phyloP scores from a whole-genome alignment of 768 basidiomycete species.

The Collybia nuda region DNA sequence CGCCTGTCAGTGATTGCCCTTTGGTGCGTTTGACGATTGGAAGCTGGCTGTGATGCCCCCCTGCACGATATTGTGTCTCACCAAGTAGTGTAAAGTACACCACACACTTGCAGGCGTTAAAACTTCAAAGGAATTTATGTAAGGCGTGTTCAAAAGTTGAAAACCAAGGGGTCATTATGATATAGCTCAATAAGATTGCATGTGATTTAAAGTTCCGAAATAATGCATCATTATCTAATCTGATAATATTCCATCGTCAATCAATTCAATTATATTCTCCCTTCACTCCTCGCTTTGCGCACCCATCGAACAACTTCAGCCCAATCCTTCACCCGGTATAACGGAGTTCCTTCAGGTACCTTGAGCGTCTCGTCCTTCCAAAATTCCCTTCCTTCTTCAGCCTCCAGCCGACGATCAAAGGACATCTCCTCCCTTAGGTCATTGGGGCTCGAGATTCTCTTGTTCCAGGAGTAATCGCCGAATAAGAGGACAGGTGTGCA shows the following conservation, averaged over 20 bases:
- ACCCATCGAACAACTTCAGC: constrained; percentile 52
- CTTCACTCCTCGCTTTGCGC: constrained; percentile 18
- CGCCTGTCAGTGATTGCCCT: too few species aligned
- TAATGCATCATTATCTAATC: too few species aligned
- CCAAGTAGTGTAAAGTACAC: too few species aligned
- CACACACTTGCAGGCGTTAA: too few species aligned
- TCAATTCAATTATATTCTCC: background rate
- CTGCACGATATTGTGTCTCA: too few species aligned
- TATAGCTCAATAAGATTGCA: too few species aligned
- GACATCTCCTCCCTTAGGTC: constrained; percentile 52
- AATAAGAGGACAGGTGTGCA: constrained; percentile 68
- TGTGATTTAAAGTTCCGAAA: too few species aligned
- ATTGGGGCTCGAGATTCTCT: constrained; percentile 45
- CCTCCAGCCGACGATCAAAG: constrained; percentile 49
- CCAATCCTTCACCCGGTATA: constrained; percentile 66
- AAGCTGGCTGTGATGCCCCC: background rate
- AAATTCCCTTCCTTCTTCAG: constrained; percentile 49
- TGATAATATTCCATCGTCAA: too few species aligned
- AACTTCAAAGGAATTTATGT: too few species aligned
- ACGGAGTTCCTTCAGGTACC: constrained; percentile 46
- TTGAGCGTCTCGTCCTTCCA: constrained; percentile 54
- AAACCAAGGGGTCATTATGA: too few species aligned
- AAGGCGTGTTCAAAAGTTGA: too few species aligned
- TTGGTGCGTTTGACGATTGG: background rate
- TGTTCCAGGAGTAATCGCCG: constrained; percentile 77